These are phyloP conservation scores for Lepidopterella palustris DNA, from an alignment of 495 filamentous ascomycete species.

Conservation along the genomic window DNA sequence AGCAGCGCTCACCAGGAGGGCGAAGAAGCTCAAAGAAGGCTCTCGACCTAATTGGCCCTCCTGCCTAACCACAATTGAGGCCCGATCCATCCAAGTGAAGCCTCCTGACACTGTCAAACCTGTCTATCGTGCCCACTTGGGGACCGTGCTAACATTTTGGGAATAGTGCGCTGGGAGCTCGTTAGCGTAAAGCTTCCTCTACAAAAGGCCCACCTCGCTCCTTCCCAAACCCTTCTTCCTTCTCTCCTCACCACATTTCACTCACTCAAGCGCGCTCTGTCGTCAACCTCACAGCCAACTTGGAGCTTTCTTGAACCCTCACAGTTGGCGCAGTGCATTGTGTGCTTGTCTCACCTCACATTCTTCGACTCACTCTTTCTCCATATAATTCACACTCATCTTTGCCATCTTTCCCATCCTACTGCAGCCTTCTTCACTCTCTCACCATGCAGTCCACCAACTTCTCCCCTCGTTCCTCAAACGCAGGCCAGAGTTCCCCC, in stretches of 20 bases:
- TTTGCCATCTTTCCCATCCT: neutral
- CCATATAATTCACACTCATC: neutral
- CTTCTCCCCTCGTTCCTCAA: neutral
- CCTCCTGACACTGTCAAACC: no score
- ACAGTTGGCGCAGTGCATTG: neutral
- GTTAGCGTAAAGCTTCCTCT: neutral
- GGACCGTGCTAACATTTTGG: no score
- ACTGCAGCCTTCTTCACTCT: neutral
- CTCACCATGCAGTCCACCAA: neutral
- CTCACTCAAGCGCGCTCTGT: neutral
- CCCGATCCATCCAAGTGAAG: no score
- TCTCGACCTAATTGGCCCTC: no score
- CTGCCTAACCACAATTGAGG: no score
- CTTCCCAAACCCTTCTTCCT: neutral
- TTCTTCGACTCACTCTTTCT: neutral
- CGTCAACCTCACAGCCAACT: neutral
- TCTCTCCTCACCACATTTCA: neutral
- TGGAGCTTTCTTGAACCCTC: neutral
- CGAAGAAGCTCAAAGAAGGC: no score
- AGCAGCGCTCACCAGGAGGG: neutral
- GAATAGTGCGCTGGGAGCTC: neutral
- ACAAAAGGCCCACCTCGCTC: neutral
- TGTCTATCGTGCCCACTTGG: no score
- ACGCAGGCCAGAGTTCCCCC: neutral
- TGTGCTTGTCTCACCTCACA: neutral